Conservation (phyloP, 2,329 filamentous ascomycete genomes). For the Ceratocystis albifundus region DNA sequence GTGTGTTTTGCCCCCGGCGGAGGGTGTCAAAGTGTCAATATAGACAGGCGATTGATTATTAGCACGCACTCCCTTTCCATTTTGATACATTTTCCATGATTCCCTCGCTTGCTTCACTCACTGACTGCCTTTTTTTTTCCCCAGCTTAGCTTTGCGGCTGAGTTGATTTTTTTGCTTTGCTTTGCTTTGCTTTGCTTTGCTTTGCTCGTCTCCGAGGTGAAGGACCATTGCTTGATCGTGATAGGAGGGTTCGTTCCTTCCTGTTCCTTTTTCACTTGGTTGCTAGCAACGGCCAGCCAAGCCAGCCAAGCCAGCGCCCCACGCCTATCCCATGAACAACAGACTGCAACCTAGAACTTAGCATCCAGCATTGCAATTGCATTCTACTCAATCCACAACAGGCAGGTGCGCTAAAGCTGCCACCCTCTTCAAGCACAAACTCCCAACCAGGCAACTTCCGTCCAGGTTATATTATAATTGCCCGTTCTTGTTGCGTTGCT, state of each 20-base stretch:
- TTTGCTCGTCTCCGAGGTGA: not conserved
- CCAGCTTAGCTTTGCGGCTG: no score
- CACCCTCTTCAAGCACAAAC: not conserved
- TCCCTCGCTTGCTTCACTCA: not conserved
- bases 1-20: no score
- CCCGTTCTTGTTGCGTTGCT: no score
- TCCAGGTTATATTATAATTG: no score
- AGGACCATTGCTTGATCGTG: constrained; percentile 8
- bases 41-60: no score
- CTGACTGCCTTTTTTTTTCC: no score
- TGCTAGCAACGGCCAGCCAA: not conserved
- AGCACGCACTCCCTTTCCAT: not conserved
- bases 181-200: no score
- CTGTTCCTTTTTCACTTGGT: constrained; percentile 6
- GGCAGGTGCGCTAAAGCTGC: not conserved
- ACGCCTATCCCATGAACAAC: not conserved
- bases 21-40: not conserved
- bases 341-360: not conserved
- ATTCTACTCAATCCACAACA: no score
- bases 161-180: no score
- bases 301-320: no score
- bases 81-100: not conserved
- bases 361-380: no score
- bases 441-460: not conserved
- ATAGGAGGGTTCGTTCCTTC: constrained; percentile 14